A percentile compares a stretch with the other conserved stretches of the same genome.
Conservation (phyloP, 2,329 filamentous ascomycete genomes). For the Ceratocystis ficicola region DNA sequence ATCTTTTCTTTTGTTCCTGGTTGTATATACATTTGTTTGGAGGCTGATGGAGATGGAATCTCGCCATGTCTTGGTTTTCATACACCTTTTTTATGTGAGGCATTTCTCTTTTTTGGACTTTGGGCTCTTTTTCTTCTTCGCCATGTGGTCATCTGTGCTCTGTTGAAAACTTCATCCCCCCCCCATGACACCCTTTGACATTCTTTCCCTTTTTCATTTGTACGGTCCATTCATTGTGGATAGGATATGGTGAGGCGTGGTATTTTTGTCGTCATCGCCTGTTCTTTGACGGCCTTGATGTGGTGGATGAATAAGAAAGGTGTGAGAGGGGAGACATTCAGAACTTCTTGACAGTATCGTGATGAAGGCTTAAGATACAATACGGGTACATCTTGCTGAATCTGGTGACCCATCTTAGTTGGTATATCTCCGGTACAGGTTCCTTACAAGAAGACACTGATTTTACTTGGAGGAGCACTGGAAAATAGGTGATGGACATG, state of each 20-base stretch:
- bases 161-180: not conserved
- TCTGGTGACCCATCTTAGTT: too few species aligned
- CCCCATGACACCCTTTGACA: not conserved
- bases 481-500: not conserved
- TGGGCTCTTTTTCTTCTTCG: too few species aligned
- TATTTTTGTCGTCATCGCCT: not conserved
- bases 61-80: not conserved
- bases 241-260: not conserved
- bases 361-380: too few species aligned
- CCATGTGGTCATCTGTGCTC: not conserved
- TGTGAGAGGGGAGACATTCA: too few species aligned
- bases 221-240: not conserved
- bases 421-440: too few species aligned
- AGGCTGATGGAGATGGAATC: not conserved
- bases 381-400: too few species aligned
- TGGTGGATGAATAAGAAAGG: too few species aligned
- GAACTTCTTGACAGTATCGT: too few species aligned
- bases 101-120: not conserved
- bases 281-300: too few species aligned
- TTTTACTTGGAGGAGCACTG: not conserved
- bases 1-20: slow-evolving; percentile 13
- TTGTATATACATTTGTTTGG: slow-evolving; percentile 15
- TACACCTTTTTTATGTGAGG: not conserved
- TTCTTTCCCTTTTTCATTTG: slow-evolving; percentile 4
- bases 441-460: too few species aligned